Evolutionary conservation across 1,139 yeast species (phyloP), one percentile per base, ranked within the genome.

Genomic region (Taphrina confusa): DNA sequence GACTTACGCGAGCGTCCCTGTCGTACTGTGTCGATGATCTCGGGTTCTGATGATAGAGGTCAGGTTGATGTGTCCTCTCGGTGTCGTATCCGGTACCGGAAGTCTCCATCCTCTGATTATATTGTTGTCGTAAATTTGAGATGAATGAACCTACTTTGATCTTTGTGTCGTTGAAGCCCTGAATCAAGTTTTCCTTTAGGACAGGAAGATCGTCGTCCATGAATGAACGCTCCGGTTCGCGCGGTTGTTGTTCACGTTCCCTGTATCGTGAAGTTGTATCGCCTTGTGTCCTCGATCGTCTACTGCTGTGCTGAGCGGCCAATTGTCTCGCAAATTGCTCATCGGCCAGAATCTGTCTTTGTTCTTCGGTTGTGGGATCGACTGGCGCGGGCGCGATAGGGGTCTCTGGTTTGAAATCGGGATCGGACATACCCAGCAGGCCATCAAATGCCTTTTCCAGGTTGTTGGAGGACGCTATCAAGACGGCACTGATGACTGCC

Each of bases 391-490:
- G 55, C 2, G 28, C 22, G 20, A 28, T 27, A 12, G 85, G 80
- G 57, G 83, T 80, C 61, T 83, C 85, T 12, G 89, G 84, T 67
- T 79, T 79, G 69, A 81, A 83, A 8, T 78, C 73, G 5, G 95
- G 95, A 74, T 91, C 97, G 12, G 89, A 83, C 63, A 87, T 75
- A 66, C 82, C 88, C 65, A 92, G 76, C 68, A 91, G 75, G 0
- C 96, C 97, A 72, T 85, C 86, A 76, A 91, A 91, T 0, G 97
- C 95, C 0, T 88, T 84, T 67, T 89, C 96, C 33, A 88, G 73
- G 50, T 81, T 78, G 25, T 95, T 96, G 55, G 80, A 82, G 16
- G 95, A 83, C 1, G 97, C 97, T 69, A 92, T 87, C 62, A 90
- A 76, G 1, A 88, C 85, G 25, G 95, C 91, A 52, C 84, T 82